These are phyloP conservation scores for Candida nonsorbophila DNA, from an alignment of 805 yeast genomes.

Conservation along the genomic window DNA sequence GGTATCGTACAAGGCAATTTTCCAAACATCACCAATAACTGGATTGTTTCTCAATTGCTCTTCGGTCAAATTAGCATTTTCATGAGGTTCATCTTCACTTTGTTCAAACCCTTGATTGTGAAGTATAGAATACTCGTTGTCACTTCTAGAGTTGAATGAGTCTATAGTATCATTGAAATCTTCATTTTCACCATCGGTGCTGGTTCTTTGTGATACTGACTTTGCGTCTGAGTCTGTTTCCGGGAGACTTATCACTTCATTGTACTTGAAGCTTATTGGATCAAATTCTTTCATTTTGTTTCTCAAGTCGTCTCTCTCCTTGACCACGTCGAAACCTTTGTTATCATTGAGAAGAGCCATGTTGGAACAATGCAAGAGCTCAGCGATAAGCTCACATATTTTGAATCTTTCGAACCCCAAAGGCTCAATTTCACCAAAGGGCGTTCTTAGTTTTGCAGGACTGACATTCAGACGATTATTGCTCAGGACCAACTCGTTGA, in stretches of 20 bases:
- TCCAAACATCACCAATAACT: conserved; percentile 39
- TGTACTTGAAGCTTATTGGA: conserved; percentile 41
- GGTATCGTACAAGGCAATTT: conserved; percentile 37
- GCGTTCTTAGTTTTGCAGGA: conserved; percentile 18
- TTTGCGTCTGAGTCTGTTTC: conserved; percentile 9
- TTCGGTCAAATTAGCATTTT: conserved; percentile 38
- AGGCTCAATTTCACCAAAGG: conserved; percentile 36
- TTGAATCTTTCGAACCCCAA: conserved; percentile 43
- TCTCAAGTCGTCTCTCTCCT: conserved; percentile 32
- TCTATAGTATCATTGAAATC: conserved; percentile 27
- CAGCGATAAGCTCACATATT: conserved; percentile 43
- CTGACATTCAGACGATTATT: conserved; percentile 10
- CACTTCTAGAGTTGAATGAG: conserved; percentile 18
- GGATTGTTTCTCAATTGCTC: conserved; percentile 38
- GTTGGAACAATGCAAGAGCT: conserved; percentile 41
- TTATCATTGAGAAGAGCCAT: conserved; percentile 42
- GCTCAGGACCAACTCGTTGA: conserved; percentile 29
- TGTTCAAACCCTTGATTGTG: conserved; percentile 18
- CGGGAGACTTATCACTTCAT: conserved; percentile 37
- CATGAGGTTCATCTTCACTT: conserved; percentile 38
- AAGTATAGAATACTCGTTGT: conserved; percentile 19
- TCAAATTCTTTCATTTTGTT: conserved; percentile 36
- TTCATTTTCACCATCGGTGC: conserved; percentile 7
- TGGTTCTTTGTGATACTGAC: conserved; percentile 1
- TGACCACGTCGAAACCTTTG: conserved; percentile 38